Base-by-base conservation (phyloP, 345 rosid species). In the Camelina hispida region DNA sequence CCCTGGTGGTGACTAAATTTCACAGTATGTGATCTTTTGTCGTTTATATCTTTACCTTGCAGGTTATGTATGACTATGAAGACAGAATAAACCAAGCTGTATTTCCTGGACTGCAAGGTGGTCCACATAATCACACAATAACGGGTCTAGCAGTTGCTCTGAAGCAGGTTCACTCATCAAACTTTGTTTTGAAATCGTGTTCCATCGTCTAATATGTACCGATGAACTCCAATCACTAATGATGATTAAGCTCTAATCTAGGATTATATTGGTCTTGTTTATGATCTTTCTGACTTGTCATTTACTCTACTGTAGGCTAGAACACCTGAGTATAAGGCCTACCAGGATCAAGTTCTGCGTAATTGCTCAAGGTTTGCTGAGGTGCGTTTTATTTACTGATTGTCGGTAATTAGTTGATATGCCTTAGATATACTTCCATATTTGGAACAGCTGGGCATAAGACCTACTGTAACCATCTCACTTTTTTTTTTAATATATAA, bases 91-190 rank as follows among this genome's bases (percentile, higher is more conserved):
- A 93, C 72, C 87, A 87, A 78, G 95, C 98, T 15, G 98, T 93
- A 62, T 93, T 93, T 73, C 98, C 97, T 54, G 98, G 98, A 72
- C 85, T 93, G 72, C 98, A 93, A 82, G 98, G 98, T 58, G 98
- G 98, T 70, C 98, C 98, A 9, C 98, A 93, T 80, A 93, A 93
- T 73, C 97, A 93, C 81, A 93, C 98, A 18, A 93, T 93, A 60
- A 11, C 94, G 32, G 98, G 90, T 74, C 83, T 93, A 68, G 98
- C 98, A 23, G 98, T 94, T 76, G 93, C 97, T 60, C 81, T 94
- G 56, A 91, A 88, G 78, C 98, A 94, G 96, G 97, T 91, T 58
- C 50, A 66, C 40, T 47, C 17, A 22, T 42, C 63, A 35, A 22
- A 44, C 59, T 37, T 38, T 59, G 16, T 13, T 17, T 12, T 40